Base-by-base conservation (phyloP, 139 green algal species). In the Trebouxia sp. region DNA sequence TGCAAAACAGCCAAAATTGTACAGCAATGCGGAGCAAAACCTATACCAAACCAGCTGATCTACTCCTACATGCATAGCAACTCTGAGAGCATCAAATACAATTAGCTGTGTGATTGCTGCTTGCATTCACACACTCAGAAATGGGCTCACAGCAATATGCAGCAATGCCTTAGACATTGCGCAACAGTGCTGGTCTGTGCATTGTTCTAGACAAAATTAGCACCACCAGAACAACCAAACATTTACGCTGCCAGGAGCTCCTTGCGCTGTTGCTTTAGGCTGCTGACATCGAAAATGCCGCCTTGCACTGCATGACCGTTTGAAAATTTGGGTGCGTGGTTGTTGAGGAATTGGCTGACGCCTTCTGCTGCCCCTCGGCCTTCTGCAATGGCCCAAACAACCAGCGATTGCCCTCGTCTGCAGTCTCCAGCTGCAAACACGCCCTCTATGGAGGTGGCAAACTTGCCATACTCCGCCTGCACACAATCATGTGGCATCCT, bases 401-500 rank as follows among this genome's bases (percentile, higher is more conserved):
- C 94, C 45, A 97, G 87, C 30, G 85, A 93, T 90, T 98, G 95
- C 0, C 96, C 96, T 48, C 96, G 86, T 11, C 96, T 85, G 91
- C 96, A 99, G 87, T 99, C 96, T 3, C 96, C 96, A 0, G 96
- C 96, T 28, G 96, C 95, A 86, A 98, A 99, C 35, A 99, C 92
- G 56, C 95, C 96, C 11, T 94, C 87, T 24, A 98, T 86, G 80
- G 80, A 92, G 2, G 95, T 98, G 17, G 88, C 89, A 86, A 95
- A 98, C 50, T 96, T 72, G 35, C 94, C 94, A 77, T 91, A 98
- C n/a, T 91, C 82, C 6, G 95, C 94, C 83, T 85, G 76, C 41
- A 62, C 37, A 43, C 47, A 80, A 5, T 5, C n/a, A 80, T 47
- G 12, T 37, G 22, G 35, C n/a, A n/a, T n/a, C n/a, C n/a, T n/a